Evolutionary conservation across 2,329 filamentous ascomycete genomes (phyloP), one percentile per base, ranked within the genome.

Genomic region (Metarhizium robertsii): DNA sequence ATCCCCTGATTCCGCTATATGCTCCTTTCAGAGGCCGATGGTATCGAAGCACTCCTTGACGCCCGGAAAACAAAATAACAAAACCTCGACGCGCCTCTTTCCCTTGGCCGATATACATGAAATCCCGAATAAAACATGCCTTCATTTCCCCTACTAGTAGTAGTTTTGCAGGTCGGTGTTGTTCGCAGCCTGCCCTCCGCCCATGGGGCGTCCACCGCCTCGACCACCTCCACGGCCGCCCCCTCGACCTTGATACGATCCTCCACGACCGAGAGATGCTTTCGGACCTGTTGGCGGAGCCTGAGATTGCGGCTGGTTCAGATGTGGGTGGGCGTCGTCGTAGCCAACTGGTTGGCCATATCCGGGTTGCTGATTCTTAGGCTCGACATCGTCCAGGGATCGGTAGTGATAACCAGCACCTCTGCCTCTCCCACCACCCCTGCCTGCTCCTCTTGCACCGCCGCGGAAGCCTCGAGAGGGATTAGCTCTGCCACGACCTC

Each of bases 361-460:
- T 10, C 72, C 73, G 34, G 70, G n/a, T 40, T 75, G 73, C 57
- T 72, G 72, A 48, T 77, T 75, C 50, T 73, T 73, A 47, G 73
- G 71, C 30, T 77, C 78, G 32, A 84, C 75, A 61, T 90, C 86
- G 65, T 89, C 86, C 2, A 89, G 75, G 2, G 85, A 88, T 56
- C 79, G 78, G 66, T 90, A 89, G 58, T 77, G 74, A 55, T 74
- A 72, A 30, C 76, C 76, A 25, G 78, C 77, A 30, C 75, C 71
- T 50, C 79, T 72, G 11, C 79, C 75, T 50, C 79, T 67, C 5
- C 73, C 71, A 18, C 70, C 67, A 40, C 66, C 65, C 25, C 51
- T 14, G 42, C 76, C 72, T 14, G 75, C 72, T 18, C 75, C 74
- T 50, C 74, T 65, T 49, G 74, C 64, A 52, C 71, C 63, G 46